Evolutionary conservation across 2,329 filamentous ascomycete genomes (phyloP).

Genomic region (Aspergillus terreus): DNA sequence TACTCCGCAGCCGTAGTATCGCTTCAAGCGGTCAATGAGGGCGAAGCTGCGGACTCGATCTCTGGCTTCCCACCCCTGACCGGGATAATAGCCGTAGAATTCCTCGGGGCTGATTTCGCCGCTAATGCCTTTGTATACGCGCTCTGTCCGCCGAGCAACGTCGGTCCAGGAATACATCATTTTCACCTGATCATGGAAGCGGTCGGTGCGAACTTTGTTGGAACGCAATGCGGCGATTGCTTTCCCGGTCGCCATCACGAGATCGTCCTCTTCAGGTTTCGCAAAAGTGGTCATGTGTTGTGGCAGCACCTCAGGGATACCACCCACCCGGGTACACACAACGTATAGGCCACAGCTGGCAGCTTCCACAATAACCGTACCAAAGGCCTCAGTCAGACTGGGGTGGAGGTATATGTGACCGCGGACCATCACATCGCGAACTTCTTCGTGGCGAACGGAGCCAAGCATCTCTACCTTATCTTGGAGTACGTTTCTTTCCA

Average conservation of each 20-base stretch:
- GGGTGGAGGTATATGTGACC: slow-evolving; percentile 97
- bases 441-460: slow-evolving; percentile 89
- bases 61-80: slow-evolving; percentile 66
- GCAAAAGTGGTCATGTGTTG: slow-evolving; percentile 97
- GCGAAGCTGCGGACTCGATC: slow-evolving; percentile 79
- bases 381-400: slow-evolving; percentile 92
- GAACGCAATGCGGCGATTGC: slow-evolving; percentile 83
- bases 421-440: slow-evolving; percentile 93
- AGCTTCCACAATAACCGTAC: slow-evolving; percentile 95
- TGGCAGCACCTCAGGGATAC: slow-evolving; percentile 93
- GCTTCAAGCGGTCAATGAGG: slow-evolving; percentile 87
- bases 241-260: slow-evolving; percentile 82
- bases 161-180: slow-evolving; percentile 99
- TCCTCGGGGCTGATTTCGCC: slow-evolving; percentile 81
- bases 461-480: slow-evolving; percentile 91
- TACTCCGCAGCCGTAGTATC: slow-evolving; percentile 96
- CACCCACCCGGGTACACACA: slow-evolving; percentile 92
- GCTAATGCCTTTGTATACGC: slow-evolving; percentile 90
- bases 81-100: slow-evolving; percentile 78
- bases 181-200: slow-evolving; percentile 94
- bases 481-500: slow-evolving; percentile 90
- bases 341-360: slow-evolving; percentile 94
- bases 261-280: slow-evolving; percentile 91
- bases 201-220: slow-evolving; percentile 83
- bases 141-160: slow-evolving; percentile 86